phyloP scores from a whole-genome alignment of 2,329 filamentous ascomycete genomes.

The Curvularia verruculosa region DNA sequence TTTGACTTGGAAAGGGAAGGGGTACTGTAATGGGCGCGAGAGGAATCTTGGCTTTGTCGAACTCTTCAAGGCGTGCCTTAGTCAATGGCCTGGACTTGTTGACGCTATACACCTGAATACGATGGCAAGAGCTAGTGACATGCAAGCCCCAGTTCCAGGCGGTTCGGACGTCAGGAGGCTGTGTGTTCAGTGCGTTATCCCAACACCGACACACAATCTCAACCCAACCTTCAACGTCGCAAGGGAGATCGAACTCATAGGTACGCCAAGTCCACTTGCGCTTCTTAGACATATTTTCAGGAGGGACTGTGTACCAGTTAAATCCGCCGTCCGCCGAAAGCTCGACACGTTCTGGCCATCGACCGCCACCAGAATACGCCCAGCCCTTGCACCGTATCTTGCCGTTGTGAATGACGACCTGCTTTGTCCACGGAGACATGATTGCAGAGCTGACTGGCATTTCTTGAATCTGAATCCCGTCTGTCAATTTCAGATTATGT shows the following conservation, averaged over 20 bases:
- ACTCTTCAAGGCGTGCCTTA: neutral
- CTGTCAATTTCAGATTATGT: slow-evolving; percentile 65
- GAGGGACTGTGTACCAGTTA: slow-evolving; percentile 68
- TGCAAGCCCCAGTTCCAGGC: slow-evolving; percentile 69
- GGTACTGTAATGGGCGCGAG: neutral
- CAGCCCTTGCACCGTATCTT: slow-evolving; percentile 60
- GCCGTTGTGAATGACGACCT: slow-evolving; percentile 66
- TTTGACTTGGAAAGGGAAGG: neutral
- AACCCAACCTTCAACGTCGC: slow-evolving; percentile 57
- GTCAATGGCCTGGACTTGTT: slow-evolving; percentile 56
- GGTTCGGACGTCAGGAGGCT: slow-evolving; percentile 52
- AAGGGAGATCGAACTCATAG: slow-evolving; percentile 68
- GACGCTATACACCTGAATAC: slow-evolving; percentile 63
- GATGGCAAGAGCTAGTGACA: slow-evolving; percentile 66
- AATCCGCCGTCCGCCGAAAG: slow-evolving; percentile 67
- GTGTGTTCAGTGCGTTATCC: slow-evolving; percentile 55
- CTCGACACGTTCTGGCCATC: slow-evolving; percentile 65
- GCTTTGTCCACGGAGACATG: slow-evolving; percentile 66
- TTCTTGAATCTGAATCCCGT: slow-evolving; percentile 71
- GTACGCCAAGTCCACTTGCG: slow-evolving; percentile 68
- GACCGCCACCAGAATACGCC: slow-evolving; percentile 52
- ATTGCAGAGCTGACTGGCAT: slow-evolving; percentile 73
- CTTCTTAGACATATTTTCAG: slow-evolving; percentile 66
- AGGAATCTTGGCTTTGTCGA: neutral
- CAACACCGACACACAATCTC: slow-evolving; percentile 48